Conservation (phyloP, 108 stramenopile species). For the Cyclotella choctawhatcheeana region DNA sequence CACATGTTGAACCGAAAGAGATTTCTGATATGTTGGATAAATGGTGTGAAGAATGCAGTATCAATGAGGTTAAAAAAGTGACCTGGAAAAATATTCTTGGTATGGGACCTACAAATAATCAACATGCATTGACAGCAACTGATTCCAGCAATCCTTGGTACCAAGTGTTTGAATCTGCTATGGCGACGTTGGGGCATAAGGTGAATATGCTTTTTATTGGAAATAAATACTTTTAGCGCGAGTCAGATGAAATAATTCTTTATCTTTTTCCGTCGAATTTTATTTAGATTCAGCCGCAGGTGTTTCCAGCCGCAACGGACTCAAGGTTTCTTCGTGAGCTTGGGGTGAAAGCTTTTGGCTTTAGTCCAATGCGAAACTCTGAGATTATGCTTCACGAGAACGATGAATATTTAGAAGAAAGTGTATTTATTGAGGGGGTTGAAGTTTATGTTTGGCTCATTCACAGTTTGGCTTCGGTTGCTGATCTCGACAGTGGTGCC, state of each 20-base stretch:
- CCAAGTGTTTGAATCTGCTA: conserved; percentile 70
- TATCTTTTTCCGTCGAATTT: too few relatives aligned
- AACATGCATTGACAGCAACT: conserved; percentile 70
- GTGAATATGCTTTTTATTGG: too few relatives aligned
- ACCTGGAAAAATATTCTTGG: conserved; percentile 77
- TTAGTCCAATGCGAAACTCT: conserved; percentile 93
- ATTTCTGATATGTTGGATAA: conserved; percentile 84
- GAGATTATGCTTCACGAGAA: conserved; percentile 96
- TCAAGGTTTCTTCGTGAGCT: conserved; percentile 88
- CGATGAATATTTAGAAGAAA: conserved; percentile 93
- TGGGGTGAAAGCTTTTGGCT: conserved; percentile 93
- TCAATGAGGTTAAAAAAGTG: conserved; percentile 50
- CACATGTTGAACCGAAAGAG: conserved; percentile 78
- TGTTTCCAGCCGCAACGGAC: conserved; percentile 98
- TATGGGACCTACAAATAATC: conserved; percentile 38
- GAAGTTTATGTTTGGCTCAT: conserved; percentile 89
- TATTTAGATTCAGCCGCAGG: conserved; percentile 80
- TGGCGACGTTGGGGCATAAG: conserved; percentile 66
- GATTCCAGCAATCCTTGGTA: conserved; percentile 94
- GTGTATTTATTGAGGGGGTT: conserved; percentile 90
- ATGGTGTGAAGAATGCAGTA: conserved; percentile 89
- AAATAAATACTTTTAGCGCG: too few relatives aligned
- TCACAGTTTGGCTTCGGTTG: conserved; percentile 48
- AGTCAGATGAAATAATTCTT: too few relatives aligned
- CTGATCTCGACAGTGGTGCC: conserved; percentile 12